Evolutionary conservation across 352 stramenopile species (phyloP).

Genomic region (Globisporangium camurandrum): DNA sequence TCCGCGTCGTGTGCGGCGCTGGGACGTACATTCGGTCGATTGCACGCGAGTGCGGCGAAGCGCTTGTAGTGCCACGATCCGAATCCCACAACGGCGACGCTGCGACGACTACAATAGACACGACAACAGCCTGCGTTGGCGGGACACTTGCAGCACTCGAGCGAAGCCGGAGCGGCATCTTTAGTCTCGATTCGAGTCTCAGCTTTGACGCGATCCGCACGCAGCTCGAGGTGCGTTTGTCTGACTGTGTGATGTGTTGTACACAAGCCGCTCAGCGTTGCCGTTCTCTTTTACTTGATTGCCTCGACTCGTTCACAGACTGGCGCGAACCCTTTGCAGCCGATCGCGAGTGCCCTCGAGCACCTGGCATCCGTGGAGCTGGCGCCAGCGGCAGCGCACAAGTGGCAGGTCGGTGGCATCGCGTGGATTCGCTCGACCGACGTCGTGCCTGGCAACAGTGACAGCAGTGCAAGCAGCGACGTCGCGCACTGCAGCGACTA

Average conservation of each 20-base stretch:
- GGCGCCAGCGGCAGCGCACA: conserved; percentile 16
- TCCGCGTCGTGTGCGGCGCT: conserved; percentile 57
- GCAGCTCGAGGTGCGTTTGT: conserved; percentile 26
- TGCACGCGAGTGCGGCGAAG: conserved; percentile 74
- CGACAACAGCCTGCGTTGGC: conserved; percentile 33
- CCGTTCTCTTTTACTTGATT: background rate
- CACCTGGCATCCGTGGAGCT: conserved; percentile 48
- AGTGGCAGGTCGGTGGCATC: conserved; percentile 42
- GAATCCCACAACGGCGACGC: conserved; percentile 10
- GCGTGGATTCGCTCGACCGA: conserved; percentile 24
- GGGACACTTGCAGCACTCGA: conserved; percentile 59
- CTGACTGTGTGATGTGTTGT: background rate
- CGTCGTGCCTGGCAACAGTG: conserved; percentile 11
- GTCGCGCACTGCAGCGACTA: background rate
- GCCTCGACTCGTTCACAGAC: conserved; percentile 1
- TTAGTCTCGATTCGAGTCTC: conserved; percentile 41
- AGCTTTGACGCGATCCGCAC: conserved; percentile 46
- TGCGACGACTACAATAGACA: conserved; percentile 15
- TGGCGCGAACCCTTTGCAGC: conserved; percentile 21
- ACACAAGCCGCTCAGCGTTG: no score
- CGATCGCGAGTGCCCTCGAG: conserved; percentile 52
- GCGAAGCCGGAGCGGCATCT: conserved; percentile 55
- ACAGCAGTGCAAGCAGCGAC: no score
- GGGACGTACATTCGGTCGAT: conserved; percentile 87
- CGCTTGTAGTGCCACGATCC: conserved; percentile 34